Evolutionary conservation across 2,329 filamentous ascomycete species (phyloP).

Genomic region (Penicillium sp.): DNA sequence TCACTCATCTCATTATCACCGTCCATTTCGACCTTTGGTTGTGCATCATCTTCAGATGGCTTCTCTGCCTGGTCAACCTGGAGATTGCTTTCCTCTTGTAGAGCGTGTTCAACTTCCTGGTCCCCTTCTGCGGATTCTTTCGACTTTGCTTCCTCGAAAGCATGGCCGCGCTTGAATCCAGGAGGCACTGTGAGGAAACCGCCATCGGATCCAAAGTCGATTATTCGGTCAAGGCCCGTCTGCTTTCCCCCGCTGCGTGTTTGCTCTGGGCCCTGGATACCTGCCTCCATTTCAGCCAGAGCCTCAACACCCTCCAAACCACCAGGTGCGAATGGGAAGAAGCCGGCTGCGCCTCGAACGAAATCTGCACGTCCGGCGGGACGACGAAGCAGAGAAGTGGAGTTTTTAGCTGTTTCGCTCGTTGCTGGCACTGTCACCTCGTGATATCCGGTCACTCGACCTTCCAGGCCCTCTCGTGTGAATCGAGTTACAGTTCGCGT

Average conservation of each 20-base stretch:
- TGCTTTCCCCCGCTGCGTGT: slow-evolving; percentile 43
- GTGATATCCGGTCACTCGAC: slow-evolving; percentile 88
- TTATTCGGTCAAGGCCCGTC: slow-evolving; percentile 75
- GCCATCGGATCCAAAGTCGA: slow-evolving; percentile 77
- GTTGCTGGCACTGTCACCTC: slow-evolving; percentile 90
- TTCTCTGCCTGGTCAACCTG: slow-evolving; percentile 59
- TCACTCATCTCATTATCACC: slow-evolving; percentile 33
- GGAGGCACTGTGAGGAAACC: slow-evolving; percentile 81
- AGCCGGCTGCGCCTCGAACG: slow-evolving; percentile 87
- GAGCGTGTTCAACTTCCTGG: slow-evolving; percentile 69
- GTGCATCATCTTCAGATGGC: slow-evolving; percentile 36
- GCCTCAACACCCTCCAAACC: slow-evolving; percentile 86
- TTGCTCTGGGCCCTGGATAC: slow-evolving; percentile 60
- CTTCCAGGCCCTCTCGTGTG: slow-evolving; percentile 86
- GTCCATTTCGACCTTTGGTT: slow-evolving; percentile 20
- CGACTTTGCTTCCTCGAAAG: slow-evolving; percentile 66
- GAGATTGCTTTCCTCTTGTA: slow-evolving; percentile 49
- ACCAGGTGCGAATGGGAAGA: slow-evolving; percentile 91
- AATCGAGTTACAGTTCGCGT: slow-evolving; percentile 95
- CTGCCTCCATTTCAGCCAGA: slow-evolving; percentile 80
- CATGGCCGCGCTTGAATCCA: slow-evolving; percentile 77
- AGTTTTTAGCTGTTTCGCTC: slow-evolving; percentile 92
- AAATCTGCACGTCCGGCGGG: slow-evolving; percentile 87
- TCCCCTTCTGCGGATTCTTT: slow-evolving; percentile 65
- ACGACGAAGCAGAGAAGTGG: slow-evolving; percentile 83